phyloP scores from a whole-genome alignment of 805 yeast species.

The Grigorovia yakushimaensis region DNA sequence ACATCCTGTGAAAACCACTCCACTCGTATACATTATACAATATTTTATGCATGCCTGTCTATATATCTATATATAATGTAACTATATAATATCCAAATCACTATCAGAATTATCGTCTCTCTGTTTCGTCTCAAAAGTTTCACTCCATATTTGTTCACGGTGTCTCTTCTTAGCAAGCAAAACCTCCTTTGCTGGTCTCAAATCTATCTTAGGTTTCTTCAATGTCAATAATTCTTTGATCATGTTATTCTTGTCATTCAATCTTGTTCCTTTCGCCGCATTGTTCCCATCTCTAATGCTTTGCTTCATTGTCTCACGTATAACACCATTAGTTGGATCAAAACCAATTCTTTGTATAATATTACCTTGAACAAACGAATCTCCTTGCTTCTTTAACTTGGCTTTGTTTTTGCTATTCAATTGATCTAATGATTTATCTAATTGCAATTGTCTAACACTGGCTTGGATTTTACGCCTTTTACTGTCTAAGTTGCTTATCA shows the following conservation, averaged over 20 bases:
- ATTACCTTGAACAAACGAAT: conserved; percentile 33
- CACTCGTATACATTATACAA: too few relatives aligned
- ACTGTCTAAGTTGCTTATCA: conserved; percentile 31
- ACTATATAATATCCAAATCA: conserved; percentile 26
- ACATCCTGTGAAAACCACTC: neutral
- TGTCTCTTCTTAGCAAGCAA: conserved; percentile 19
- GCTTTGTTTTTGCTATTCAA: conserved; percentile 18
- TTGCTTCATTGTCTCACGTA: neutral
- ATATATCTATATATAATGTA: neutral
- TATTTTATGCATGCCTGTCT: too few relatives aligned
- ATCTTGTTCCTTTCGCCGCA: conserved; percentile 6
- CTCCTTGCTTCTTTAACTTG: conserved; percentile 17
- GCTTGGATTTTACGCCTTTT: conserved; percentile 34
- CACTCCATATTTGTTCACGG: conserved; percentile 24
- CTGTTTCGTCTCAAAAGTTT: conserved; percentile 16
- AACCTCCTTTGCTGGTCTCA: conserved; percentile 28
- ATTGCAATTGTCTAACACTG: conserved; percentile 27
- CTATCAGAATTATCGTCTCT: conserved; percentile 16
- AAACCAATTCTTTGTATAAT: conserved; percentile 39
- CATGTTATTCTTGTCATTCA: conserved; percentile 13
- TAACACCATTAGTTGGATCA: conserved; percentile 37
- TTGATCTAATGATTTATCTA: conserved; percentile 11
- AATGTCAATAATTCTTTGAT: conserved; percentile 25
- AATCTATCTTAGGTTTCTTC: conserved; percentile 27
- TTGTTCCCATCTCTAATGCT: neutral